Conservation (phyloP, 352 stramenopile species). For the Phytophthora capsici region DNA sequence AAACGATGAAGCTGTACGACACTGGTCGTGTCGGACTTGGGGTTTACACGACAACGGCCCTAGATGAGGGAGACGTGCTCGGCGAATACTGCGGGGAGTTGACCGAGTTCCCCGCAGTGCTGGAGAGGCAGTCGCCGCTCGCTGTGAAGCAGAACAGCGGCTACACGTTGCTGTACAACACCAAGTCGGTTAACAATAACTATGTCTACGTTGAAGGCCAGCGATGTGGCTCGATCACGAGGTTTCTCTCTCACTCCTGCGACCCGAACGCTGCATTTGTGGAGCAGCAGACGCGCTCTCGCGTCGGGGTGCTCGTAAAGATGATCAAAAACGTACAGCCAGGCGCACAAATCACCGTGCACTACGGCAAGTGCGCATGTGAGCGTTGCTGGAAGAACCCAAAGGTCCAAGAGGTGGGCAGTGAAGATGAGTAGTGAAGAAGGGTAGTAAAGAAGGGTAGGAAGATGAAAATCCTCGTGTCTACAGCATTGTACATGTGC, state of each 20-base stretch:
- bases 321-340: neutral
- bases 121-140: neutral
- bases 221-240: neutral
- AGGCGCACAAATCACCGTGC: neutral
- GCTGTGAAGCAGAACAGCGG: conserved; percentile 7
- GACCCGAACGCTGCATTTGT: conserved; percentile 8
- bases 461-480: too few relatives aligned
- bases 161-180: conserved; percentile 6
- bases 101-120: neutral
- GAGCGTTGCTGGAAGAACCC: neutral
- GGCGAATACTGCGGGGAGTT: neutral
- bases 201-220: conserved; percentile 9
- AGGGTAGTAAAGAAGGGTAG: too few relatives aligned
- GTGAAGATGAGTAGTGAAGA: too few relatives aligned
- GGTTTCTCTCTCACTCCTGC: neutral
- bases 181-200: neutral
- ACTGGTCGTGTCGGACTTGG: neutral
- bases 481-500: too few relatives aligned
- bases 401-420: too few relatives aligned
- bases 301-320: neutral
- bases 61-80: neutral
- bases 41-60: neutral
- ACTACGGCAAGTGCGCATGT: neutral
- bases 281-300: neutral
- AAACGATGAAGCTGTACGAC: neutral